These are phyloP conservation scores for Ensete ventricosum DNA, from an alignment of 176 grass and related monocot genomes.

Conservation along the genomic window DNA sequence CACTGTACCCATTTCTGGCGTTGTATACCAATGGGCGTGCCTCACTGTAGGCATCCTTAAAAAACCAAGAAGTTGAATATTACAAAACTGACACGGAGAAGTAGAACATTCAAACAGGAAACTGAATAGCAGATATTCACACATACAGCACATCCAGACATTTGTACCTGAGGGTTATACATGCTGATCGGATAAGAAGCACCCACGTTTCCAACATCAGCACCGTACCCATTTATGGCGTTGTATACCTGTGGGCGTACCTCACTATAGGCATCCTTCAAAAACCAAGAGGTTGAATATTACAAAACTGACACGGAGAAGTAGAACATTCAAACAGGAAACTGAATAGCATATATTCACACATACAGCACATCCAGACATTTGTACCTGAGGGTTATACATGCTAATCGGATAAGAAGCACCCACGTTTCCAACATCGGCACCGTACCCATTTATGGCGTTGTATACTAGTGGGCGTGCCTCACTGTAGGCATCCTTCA, in stretches of 20 bases:
- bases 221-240: conserved; percentile 74
- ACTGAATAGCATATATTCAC: conserved; percentile 15
- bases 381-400: conserved; percentile 32
- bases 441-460: conserved; percentile 74
- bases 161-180: conserved; percentile 32
- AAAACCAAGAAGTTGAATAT: conserved; percentile 12
- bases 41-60: conserved; percentile 70
- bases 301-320: conserved; percentile 11
- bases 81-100: conserved; percentile 11
- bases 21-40: conserved; percentile 69
- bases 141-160: conserved; percentile 49
- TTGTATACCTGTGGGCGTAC: conserved; percentile 68
- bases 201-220: no score
- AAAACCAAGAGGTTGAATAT: conserved; percentile 11
- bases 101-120: not conserved
- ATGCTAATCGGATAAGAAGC: no score
- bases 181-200: no score
- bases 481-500: conserved; percentile 71
- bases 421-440: no score
- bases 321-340: not conserved
- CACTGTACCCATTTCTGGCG: conserved; percentile 75
- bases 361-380: conserved; percentile 49
- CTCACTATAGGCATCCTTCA: conserved; percentile 70
- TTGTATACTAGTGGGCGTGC: conserved; percentile 69
- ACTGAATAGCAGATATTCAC: conserved; percentile 15